Evolutionary conservation across 169 alveolate genomes (phyloP).

Genomic region (Amoebophrya sp.): DNA sequence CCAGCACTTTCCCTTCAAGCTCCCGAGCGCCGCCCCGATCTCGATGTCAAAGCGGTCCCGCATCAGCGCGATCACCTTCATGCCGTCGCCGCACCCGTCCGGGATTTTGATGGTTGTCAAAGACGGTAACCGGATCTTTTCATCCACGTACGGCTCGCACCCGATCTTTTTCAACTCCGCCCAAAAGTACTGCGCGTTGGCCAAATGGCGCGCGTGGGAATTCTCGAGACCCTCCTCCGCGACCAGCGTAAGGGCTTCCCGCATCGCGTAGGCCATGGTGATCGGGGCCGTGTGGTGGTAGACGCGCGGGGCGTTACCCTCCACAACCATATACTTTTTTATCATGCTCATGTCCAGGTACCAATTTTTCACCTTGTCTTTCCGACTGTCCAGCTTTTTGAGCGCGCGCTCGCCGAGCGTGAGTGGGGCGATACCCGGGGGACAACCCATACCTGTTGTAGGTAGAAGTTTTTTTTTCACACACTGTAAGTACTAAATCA

Average conservation of each 20-base stretch:
- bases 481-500: neutral
- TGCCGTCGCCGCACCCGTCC: neutral
- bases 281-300: constrained; percentile 52
- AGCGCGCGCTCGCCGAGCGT: constrained; percentile 50
- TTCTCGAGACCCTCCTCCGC: constrained; percentile 43
- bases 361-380: constrained; percentile 33
- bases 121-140: constrained; percentile 32
- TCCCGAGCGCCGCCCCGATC: constrained; percentile 46
- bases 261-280: constrained; percentile 36
- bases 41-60: constrained; percentile 39
- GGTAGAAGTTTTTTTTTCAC: no score
- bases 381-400: constrained; percentile 29
- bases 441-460: constrained; percentile 40
- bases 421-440: constrained; percentile 51
- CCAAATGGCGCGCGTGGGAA: constrained; percentile 33
- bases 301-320: constrained; percentile 35
- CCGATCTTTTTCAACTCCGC: constrained; percentile 31
- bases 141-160: constrained; percentile 28
- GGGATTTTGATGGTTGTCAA: constrained; percentile 45
- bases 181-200: constrained; percentile 36
- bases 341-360: constrained; percentile 41
- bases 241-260: constrained; percentile 45
- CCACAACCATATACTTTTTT: constrained; percentile 10
- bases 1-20: constrained; percentile 44
- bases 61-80: neutral